These are phyloP conservation scores for Sugiyamaella boreocaroliniensis DNA, from an alignment of 805 yeast genomes.

Conservation along the genomic window DNA sequence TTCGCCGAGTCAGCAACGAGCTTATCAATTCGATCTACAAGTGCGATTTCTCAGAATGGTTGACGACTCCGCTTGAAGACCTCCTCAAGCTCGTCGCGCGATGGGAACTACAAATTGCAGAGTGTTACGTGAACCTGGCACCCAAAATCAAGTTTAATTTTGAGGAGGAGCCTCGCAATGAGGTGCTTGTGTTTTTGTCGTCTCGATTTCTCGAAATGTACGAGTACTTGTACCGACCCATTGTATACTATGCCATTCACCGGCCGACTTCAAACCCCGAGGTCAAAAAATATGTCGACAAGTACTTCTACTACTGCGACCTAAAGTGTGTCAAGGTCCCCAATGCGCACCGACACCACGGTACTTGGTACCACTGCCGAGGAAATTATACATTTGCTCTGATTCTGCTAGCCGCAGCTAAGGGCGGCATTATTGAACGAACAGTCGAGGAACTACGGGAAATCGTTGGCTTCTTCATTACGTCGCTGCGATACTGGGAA, in stretches of 20 bases:
- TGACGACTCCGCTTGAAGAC: conserved; percentile 10
- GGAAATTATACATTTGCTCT: conserved; percentile 10
- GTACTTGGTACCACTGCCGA: conserved; percentile 16
- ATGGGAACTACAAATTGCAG: conserved; percentile 12
- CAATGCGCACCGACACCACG: conserved; percentile 14
- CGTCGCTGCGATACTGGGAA: conserved; percentile 8
- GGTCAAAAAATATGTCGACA: conserved; percentile 11
- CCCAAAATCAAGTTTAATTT: conserved; percentile 12
- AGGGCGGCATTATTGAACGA: conserved; percentile 10
- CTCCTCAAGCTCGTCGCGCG: conserved; percentile 9
- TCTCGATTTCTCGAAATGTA: conserved; percentile 14
- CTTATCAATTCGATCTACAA: conserved; percentile 12
- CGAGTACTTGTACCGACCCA: conserved; percentile 14
- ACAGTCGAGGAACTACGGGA: conserved; percentile 6
- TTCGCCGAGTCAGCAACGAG: conserved; percentile 11
- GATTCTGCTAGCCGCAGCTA: conserved; percentile 11
- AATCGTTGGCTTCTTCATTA: conserved; percentile 8
- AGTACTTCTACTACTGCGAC: conserved; percentile 11
- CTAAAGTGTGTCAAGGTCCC: conserved; percentile 9
- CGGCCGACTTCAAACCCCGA: conserved; percentile 8
- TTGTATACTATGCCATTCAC: conserved; percentile 15
- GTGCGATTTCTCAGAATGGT: conserved; percentile 10
- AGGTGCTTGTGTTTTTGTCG: conserved; percentile 9
- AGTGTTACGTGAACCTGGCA: conserved; percentile 15
- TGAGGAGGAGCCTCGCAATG: conserved; percentile 11